Percentiles rank a stretch among this genome's conserved stretches.
Conservation (phyloP, 75 land plant genomes). For the Larix kaempferi region DNA sequence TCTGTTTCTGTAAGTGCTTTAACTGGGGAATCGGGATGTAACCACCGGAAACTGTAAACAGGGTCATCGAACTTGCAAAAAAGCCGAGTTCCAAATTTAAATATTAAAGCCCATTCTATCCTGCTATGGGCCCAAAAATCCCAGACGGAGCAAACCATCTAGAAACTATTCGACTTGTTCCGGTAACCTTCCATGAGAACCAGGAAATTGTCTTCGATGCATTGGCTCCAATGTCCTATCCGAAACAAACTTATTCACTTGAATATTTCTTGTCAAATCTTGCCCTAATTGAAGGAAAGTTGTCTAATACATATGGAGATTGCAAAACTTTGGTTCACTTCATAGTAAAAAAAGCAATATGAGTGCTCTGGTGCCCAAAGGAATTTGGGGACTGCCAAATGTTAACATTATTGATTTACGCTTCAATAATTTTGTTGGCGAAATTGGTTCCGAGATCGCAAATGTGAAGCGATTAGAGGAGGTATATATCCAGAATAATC, state of each 20-base stretch:
- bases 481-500: no score
- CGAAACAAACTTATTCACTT: neutral
- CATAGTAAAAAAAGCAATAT: no score
- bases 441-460: no score
- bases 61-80: constrained; percentile 8
- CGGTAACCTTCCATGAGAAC: neutral
- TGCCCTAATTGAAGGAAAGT: neutral
- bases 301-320: no score
- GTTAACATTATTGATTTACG: no score
- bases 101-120: neutral
- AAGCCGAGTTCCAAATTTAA: neutral
- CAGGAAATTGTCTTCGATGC: neutral
- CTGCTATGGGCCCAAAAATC: constrained; percentile 3
- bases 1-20: neutral
- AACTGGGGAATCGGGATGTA: neutral
- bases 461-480: no score
- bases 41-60: constrained; percentile 3
- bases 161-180: neutral
- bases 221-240: neutral
- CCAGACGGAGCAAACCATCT: neutral
- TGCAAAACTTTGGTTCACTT: no score
- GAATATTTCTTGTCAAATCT: neutral
- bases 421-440: no score
- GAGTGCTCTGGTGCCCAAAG: no score
- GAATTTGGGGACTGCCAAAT: no score